Conservation (phyloP, 176 grass and related monocot species). For the Triticum monococcum region DNA sequence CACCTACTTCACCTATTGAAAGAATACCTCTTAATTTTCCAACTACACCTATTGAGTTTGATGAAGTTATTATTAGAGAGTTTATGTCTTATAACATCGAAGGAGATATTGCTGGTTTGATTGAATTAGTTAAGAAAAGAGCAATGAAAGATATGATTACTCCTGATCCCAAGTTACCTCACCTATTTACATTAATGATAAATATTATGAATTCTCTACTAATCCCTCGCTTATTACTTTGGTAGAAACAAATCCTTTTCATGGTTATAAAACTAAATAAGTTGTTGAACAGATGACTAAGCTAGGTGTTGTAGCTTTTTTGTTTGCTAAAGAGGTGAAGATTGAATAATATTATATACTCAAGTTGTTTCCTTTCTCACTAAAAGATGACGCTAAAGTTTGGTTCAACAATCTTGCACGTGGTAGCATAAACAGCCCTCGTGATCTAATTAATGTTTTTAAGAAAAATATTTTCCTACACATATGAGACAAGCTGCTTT, state of each 20-base stretch:
- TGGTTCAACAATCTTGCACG: too few relatives aligned
- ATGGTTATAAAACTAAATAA: background rate
- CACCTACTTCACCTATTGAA: too few relatives aligned
- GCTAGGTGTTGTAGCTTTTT: too few relatives aligned
- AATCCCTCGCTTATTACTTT: background rate
- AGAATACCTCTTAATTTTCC: too few relatives aligned
- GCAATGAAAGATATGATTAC: background rate
- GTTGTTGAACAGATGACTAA: background rate
- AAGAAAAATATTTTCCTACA: background rate
- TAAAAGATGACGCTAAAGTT: too few relatives aligned
- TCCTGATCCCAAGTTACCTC: background rate
- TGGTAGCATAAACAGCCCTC: background rate
- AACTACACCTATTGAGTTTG: too few relatives aligned
- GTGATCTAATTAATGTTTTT: background rate
- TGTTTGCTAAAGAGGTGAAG: background rate
- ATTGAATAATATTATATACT: background rate
- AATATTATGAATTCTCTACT: too few relatives aligned
- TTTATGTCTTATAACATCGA: too few relatives aligned
- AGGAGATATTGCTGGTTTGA: background rate
- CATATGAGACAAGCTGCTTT: too few relatives aligned
- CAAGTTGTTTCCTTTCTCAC: background rate
- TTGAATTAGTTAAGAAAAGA: background rate
- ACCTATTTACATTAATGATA: background rate
- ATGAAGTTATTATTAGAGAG: too few relatives aligned
- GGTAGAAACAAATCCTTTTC: background rate